A percentile compares a stretch with the other conserved stretches of the same genome.
phyloP scores from a whole-genome alignment of 441 rosid species.

The Pelargonium fulgidum region DNA sequence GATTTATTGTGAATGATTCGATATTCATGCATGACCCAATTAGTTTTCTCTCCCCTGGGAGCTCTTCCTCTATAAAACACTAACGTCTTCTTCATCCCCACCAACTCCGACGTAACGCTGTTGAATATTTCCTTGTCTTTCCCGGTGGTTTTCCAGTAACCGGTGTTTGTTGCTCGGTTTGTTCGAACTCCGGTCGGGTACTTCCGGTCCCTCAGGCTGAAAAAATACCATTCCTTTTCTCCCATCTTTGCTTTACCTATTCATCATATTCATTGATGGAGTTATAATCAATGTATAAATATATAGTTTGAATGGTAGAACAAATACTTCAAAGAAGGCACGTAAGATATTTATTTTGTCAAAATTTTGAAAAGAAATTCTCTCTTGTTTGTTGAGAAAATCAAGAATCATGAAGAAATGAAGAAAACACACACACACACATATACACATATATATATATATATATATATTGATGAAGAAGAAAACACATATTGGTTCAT shows the following conservation, averaged over 20 bases:
- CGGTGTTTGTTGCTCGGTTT: slow-evolving; percentile 59
- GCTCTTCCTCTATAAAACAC: slow-evolving; percentile 69
- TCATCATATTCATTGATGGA: no score
- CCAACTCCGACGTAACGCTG: slow-evolving; percentile 48
- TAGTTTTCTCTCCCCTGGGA: slow-evolving; percentile 61
- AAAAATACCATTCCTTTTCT: slow-evolving; percentile 70
- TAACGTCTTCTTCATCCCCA: slow-evolving; percentile 71
- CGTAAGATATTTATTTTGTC: no score
- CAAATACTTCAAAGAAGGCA: no score
- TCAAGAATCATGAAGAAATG: no score
- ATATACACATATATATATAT: slow-evolving; percentile 16
- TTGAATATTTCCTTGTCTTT: slow-evolving; percentile 65
- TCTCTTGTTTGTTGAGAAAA: no score
- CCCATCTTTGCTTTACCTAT: slow-evolving; percentile 62
- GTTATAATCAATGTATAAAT: neutral
- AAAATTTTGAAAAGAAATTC: no score
- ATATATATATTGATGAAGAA: no score
- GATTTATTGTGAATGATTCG: slow-evolving; percentile 48
- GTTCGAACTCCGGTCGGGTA: slow-evolving; percentile 69
- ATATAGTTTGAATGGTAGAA: neutral
- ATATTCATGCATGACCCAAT: slow-evolving; percentile 74
- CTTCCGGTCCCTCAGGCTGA: slow-evolving; percentile 53
- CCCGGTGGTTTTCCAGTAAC: slow-evolving; percentile 71
- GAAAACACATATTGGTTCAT: no score
- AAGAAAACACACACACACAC: neutral